Base-by-base conservation (phyloP, 495 filamentous ascomycete species). In the Penicillium cataractarum region DNA sequence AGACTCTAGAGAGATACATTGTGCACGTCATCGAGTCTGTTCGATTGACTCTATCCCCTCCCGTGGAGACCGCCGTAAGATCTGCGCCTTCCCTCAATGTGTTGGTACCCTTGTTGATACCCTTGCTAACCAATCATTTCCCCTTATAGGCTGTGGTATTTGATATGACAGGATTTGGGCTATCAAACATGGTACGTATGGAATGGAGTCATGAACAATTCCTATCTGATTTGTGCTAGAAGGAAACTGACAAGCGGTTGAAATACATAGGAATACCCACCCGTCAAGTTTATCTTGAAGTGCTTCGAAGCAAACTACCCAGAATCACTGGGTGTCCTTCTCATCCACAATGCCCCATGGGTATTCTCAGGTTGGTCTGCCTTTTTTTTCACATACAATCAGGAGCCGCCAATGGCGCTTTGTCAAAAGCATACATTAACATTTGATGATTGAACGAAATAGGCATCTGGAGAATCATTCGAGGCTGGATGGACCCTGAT, bases 271-370 rank as follows among this genome's bases (percentile, higher is more conserved):
- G 93, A 97, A 71, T 97, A 96, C 73, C 84, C 89, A 0, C 92
- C 93, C 0, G 90, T 97, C 24, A 97, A 92, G 70, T 97, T 96
- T 78, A 93, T 97, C 82, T 92, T 97, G 77, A 92, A 92, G 76
- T 93, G 90, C 72, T 96, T 97, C 69, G 93, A 97, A 78, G 92
- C 90, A 24, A 96, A 96, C 74, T 97, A 97, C 71, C 93, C 93
- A 12, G 93, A 97, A 72, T 89, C 80, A 52, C 81, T 97, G 1
- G 93, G 92, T 42, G 80, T 88, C 3, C 87, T 97, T 15, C 83
- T 97, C 9, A 89, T 97, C 26, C 92, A 97, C 75, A 96, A 96
- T 71, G 86, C 93, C 2, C 93, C 93, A 1, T 96, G 92, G 90
- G 78, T 97, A 17, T 97, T 97, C 77, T 88, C 92, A 76, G 87